Evolutionary conservation across 805 yeast genomes (phyloP), one percentile per base, ranked within the genome.

Genomic region (Hanseniaspora thailandica): DNA sequence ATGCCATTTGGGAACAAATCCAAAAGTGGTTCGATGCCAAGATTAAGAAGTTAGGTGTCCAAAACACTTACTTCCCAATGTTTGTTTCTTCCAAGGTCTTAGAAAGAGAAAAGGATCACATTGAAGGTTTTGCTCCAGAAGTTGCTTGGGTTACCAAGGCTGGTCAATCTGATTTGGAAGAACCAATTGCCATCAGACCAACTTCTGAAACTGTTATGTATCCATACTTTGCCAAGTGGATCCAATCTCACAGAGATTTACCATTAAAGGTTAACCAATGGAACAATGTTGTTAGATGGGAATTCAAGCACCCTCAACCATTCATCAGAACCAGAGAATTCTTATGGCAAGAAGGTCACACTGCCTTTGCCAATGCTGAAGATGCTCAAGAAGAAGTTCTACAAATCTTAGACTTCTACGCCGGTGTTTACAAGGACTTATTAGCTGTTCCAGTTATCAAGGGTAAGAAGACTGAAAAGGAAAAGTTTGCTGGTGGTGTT

Each of bases 241-340:
- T 93, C 65, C 84, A 96, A 71, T 89, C 97, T 30, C 95, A 93
- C 74, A 84, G 98, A 71, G 99, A 93, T 69, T 78, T 94, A 67
- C 99, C 99, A 57, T 76, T 93, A 71, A 86, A 85, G 65, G 78
- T 93, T 66, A 93, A 93, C 76, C 99, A 93, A 74, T 93, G 99
- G 99, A 94, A 94, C 75, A 89, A 97, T 19, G 99, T 93, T 44
- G 99, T 93, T 48, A 84, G 99, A 76, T 93, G 98, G 99, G 99
- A 93, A 73, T 93, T 93, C 75, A 93, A 93, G 76, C 97, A 93
- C 71, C 99, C 99, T 55, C 99, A 93, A 74, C 99, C 99, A 48
- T 93, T 93, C 71, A 74, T 93, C 67, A 85, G 99, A 78, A 94
- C 98, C 13, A 84, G 99, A 74, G 99, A 93, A 73, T 93, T 93